Evolutionary conservation across 148 eudicot genomes (phyloP), one percentile per base, ranked within the genome.

Genomic region (Cornus florida): DNA sequence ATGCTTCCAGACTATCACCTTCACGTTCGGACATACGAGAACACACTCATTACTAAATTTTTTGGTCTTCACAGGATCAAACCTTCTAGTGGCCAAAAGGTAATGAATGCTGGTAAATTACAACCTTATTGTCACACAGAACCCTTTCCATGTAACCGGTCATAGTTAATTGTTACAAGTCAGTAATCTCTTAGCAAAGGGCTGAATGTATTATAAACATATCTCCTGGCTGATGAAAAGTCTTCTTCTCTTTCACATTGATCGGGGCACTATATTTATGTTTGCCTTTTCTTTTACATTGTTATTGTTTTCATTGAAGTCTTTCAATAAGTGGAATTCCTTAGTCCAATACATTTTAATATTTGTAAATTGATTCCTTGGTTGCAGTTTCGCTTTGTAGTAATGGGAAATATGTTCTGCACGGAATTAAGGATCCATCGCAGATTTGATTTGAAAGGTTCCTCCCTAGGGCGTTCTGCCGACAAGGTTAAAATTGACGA

Each of bases 331-430:
- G 73, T n/a, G 50, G 72, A 28, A 13, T 67, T 41, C 80, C 77
- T 76, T 67, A 3, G 3, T 71, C 10, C 65, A 16, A 57, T 23
- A 16, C 8, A 64, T 20, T 43, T n/a, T 33, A 50, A 81, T 69
- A 28, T 50, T 60, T 75, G 57, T 69, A 67, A 35, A 67, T 46
- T 73, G 28, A 59, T 78, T 83, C 70, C 41, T 74, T 33, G 69
- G 71, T 81, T 88, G 87, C 93, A 96, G 99, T 96, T 96, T 79
- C 97, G 98, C 35, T 96, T 96, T 83, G 99, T 93, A 76, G 99
- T 96, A 65, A 96, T 96, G 99, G 99, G 99, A 77, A 96, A 96
- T 84, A 93, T 96, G 97, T 96, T 96, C 85, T 96, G 98, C 90
- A 96, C 99, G 64, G 98, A 92, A 81, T 84, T 96, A 76, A 91